Evolutionary conservation across 1,284 basidiomycete genomes (phyloP), one percentile per base, ranked within the genome.

Genomic region (Lentinus polychrous): DNA sequence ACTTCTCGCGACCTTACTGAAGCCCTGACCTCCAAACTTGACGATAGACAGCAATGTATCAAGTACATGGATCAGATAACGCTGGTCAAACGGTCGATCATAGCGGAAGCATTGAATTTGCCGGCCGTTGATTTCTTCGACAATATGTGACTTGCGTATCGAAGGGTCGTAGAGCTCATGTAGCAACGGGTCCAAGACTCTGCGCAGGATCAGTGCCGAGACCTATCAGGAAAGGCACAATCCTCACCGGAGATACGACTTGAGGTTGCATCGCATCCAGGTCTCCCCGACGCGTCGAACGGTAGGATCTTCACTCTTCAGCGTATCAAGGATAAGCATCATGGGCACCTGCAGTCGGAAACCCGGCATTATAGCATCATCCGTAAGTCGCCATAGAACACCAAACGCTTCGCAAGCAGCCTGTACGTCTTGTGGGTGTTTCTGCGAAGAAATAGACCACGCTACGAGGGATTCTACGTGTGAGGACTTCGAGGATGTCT

Each of bases 201-300:
- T 89, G 59, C 24, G 54, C 51, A 38, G 52, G 48, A 46, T 51
- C 45, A 47, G 45, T 43, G 22, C 48, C 43, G 39, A 2, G 23
- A 46, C 38, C 32, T 36, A 31, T 22, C 49, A 20, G 27, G 45
- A 41, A n/a, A 32, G 27, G 36, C 18, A 6, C 11, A 27, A 24
- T 20, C 50, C 73, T 45, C 64, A 93, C 91, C 92, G 79, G 50
- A 91, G 72, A 64, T 94, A 94, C 0, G 91, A 94, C 60, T 85
- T 86, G n/a, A 95, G 72, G 60, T 85, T 93, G 60, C 89, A 92
- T 24, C 93, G 79, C 86, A 97, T 92, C 94, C 94, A 97, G 0
- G 92, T 93, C 64, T 96, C 94, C 5, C 88, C 89, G 33, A 88
- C 74, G 7, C 91, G 77, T 24, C 86, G 81, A 14, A 87, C 65